Evolutionary conservation across 805 yeast genomes (phyloP), one percentile per base, ranked within the genome.

Genomic region (Kluyveromyces aestuarii): DNA sequence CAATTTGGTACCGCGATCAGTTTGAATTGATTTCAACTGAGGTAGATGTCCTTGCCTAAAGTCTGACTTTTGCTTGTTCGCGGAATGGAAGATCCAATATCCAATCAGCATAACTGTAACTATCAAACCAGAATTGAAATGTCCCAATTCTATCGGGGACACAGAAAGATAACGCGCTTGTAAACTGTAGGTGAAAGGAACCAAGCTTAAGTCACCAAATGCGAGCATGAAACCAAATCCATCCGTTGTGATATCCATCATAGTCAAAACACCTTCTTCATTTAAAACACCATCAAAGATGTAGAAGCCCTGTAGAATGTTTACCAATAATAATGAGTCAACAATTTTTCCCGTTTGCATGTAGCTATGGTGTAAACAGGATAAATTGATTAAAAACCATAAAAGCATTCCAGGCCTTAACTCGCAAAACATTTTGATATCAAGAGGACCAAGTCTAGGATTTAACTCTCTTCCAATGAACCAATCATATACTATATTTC

Each of bases 221-320:
- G 89, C 81, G 47, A 93, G 73, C 99, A 93, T 93, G 69, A 83
- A 90, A 1, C 99, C 99, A 64, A 93, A 88, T 0, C 99, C 99
- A 69, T 93, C 99, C 10, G 96, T 87, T 7, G 95, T 85, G 45
- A 90, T 81, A 66, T 93, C 99, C 77, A 93, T 91, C 97, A 93
- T 93, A 7, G 93, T 81, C 50, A 93, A 71, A 11, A 82, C 77
- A 6, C 97, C 97, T 60, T 81, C 87, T 65, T 93, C 98, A 64
- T 89, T 88, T 55, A 87, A 70, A 0, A 91, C 95, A 44, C 97
- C 96, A 63, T 93, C 99, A 60, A 90, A 72, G 16, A 90, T 82
- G 62, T 93, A 93, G 59, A 83, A 82, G 1, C 82, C 77, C 66
- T 93, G 96, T 53, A 91, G 69, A 1, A 75, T 33, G 48, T 79